phyloP scores from a whole-genome alignment of 805 yeast genomes.

The Wilhelminamyces savonicus region DNA sequence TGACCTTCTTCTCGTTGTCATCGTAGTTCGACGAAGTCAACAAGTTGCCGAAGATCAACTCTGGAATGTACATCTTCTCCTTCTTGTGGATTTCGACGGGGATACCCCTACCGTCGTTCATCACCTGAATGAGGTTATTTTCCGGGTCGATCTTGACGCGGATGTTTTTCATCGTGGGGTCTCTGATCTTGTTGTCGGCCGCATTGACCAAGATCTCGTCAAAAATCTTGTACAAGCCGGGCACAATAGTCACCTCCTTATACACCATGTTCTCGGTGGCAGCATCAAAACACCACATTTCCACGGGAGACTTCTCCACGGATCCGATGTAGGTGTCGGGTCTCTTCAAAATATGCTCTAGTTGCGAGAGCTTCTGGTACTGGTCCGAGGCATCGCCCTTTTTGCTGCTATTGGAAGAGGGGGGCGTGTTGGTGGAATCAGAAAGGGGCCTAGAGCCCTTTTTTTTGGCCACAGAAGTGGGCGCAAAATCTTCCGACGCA shows the following conservation, averaged over 20 bases:
- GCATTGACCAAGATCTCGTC: slow-evolving; percentile 97
- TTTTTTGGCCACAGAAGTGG: slow-evolving; percentile 7
- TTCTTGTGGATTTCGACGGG: slow-evolving; percentile 91
- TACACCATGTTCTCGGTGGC: slow-evolving; percentile 33
- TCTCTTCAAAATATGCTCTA: slow-evolving; percentile 92
- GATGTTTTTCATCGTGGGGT: slow-evolving; percentile 79
- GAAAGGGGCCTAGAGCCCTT: slow-evolving; percentile 3
- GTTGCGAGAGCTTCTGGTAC: slow-evolving; percentile 89
- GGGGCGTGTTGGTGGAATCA: slow-evolving; percentile 7
- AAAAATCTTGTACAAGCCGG: slow-evolving; percentile 92
- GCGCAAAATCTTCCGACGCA: slow-evolving; percentile 13
- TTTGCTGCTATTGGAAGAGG: slow-evolving; percentile 9
- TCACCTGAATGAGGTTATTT: slow-evolving; percentile 66
- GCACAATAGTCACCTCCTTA: slow-evolving; percentile 77
- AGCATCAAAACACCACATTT: slow-evolving; percentile 78
- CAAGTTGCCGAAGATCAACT: slow-evolving; percentile 90
- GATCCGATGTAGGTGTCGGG: slow-evolving; percentile 98
- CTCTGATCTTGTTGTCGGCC: slow-evolving; percentile 96
- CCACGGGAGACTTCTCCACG: slow-evolving; percentile 70
- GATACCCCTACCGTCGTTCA: slow-evolving; percentile 92
- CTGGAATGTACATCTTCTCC: slow-evolving; percentile 91
- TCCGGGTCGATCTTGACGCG: slow-evolving; percentile 79
- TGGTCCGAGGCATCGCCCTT: slow-evolving; percentile 51
- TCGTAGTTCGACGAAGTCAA: slow-evolving; percentile 94
- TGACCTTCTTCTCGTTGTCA: slow-evolving; percentile 90